phyloP scores from a whole-genome alignment of 495 filamentous ascomycete species.

The Sphaerosporella brunnea region DNA sequence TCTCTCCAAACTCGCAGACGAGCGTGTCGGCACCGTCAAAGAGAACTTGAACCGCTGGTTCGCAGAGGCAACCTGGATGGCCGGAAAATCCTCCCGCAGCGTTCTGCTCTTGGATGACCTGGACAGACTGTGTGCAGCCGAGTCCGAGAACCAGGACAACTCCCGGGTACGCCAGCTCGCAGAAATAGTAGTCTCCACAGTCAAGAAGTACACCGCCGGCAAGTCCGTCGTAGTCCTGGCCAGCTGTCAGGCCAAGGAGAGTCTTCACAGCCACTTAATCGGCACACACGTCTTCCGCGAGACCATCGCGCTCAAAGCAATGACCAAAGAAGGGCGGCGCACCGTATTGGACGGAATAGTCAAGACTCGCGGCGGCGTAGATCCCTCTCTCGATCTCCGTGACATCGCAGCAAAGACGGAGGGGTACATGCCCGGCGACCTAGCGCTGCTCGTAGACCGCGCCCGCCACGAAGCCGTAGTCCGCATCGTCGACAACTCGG shows the following conservation, averaged over 20 bases:
- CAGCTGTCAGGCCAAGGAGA: conserved; percentile 82
- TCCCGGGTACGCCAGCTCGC: conserved; percentile 80
- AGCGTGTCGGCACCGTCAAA: conserved; percentile 76
- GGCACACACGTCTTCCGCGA: conserved; percentile 67
- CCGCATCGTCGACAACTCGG: conserved; percentile 38
- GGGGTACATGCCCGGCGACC: conserved; percentile 92
- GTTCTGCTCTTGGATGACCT: conserved; percentile 82
- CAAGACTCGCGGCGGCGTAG: conserved; percentile 23
- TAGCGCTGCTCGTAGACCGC: conserved; percentile 66
- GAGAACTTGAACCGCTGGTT: conserved; percentile 70
- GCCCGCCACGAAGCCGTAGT: conserved; percentile 85
- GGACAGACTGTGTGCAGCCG: conserved; percentile 75
- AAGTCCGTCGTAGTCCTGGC: conserved; percentile 61
- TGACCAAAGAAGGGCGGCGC: conserved; percentile 77
- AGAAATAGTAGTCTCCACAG: conserved; percentile 67
- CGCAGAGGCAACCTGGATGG: conserved; percentile 75
- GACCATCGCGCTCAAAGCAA: conserved; percentile 68
- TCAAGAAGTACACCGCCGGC: conserved; percentile 56
- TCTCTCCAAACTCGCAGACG: conserved; percentile 45
- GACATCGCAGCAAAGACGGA: conserved; percentile 85
- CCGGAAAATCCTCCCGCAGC: conserved; percentile 61
- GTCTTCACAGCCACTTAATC: conserved; percentile 59
- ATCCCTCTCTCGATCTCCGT: conserved; percentile 68
- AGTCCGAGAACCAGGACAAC: conserved; percentile 87
- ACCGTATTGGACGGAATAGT: conserved; percentile 60